A percentile compares a stretch with the other conserved stretches of the same genome.
Conservation (phyloP, 192 early-diverging fungal species). For the Coemansia sp. region DNA sequence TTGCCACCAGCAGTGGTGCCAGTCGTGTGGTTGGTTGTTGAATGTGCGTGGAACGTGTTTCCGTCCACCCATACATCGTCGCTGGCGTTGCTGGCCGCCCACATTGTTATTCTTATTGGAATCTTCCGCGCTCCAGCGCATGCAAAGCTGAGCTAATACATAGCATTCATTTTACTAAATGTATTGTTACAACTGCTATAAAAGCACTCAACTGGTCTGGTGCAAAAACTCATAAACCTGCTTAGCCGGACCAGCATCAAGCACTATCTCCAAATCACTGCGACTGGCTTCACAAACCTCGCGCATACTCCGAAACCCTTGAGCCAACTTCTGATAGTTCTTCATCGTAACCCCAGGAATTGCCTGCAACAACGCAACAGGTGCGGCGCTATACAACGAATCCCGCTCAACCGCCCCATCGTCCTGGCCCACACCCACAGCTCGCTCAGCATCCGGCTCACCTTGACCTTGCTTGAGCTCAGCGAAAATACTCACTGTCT, state of each 20-base stretch:
- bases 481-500: slow-evolving; percentile 85
- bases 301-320: slow-evolving; percentile 59
- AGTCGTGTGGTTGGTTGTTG: slow-evolving; percentile 55
- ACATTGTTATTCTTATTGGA: slow-evolving; percentile 58
- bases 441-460: slow-evolving; percentile 72
- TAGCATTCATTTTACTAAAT: neutral
- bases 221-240: slow-evolving; percentile 70
- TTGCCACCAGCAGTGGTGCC: slow-evolving; percentile 4
- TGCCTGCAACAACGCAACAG: slow-evolving; percentile 76
- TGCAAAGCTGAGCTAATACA: neutral
- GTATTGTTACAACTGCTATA: neutral
- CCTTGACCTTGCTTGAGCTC: slow-evolving; percentile 80
- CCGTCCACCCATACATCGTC: slow-evolving; percentile 69
- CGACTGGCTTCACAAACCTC: slow-evolving; percentile 61
- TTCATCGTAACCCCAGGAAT: slow-evolving; percentile 82
- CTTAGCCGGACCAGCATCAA: slow-evolving; percentile 65
- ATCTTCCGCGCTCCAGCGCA: neutral
- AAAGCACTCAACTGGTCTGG: neutral
- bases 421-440: slow-evolving; percentile 68
- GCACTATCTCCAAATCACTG: slow-evolving; percentile 47
- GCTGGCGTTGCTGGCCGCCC: slow-evolving; percentile 52
- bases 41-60: slow-evolving; percentile 86
- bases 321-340: slow-evolving; percentile 80
- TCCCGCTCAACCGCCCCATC: slow-evolving; percentile 61
- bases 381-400: slow-evolving; percentile 66